These are phyloP conservation scores for Pleurotus tuber-regium DNA, from an alignment of 768 basidiomycete species.

Conservation along the genomic window DNA sequence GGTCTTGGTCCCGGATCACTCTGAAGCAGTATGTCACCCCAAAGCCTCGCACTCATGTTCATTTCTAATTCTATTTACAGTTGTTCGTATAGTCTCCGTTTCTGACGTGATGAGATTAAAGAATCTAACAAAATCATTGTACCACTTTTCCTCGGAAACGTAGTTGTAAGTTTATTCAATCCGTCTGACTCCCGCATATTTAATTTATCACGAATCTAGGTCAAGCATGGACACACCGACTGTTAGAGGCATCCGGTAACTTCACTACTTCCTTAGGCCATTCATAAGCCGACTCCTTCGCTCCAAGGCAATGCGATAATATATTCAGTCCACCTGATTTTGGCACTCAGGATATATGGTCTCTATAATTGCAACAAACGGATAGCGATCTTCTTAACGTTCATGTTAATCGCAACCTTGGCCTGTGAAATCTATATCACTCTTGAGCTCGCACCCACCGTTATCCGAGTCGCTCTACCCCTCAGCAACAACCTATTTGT, in stretches of 20 bases:
- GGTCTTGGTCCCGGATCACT: neutral
- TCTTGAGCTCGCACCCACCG: neutral
- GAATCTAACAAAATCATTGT: neutral
- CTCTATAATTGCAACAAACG: neutral
- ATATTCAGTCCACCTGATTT: neutral
- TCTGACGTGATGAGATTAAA: neutral
- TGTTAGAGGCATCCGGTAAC: neutral
- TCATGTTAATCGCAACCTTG: neutral
- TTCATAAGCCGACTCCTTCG: neutral
- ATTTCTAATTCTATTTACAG: neutral
- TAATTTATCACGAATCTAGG: neutral
- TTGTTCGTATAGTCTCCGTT: neutral
- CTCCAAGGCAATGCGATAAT: neutral
- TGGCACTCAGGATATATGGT: neutral
- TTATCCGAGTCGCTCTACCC: neutral
- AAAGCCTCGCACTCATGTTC: neutral
- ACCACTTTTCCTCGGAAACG: neutral
- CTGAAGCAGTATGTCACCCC: neutral
- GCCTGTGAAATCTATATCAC: neutral
- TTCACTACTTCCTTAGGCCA: too few species aligned
- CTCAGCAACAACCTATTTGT: neutral
- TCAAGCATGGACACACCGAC: neutral
- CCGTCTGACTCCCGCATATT: neutral
- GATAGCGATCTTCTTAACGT: neutral
- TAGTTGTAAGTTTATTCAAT: neutral